Percentiles rank a stretch among this genome's conserved stretches.
These are phyloP conservation scores for Candida pseudoglaebosa DNA, from an alignment of 805 yeast genomes.

Conservation along the genomic window DNA sequence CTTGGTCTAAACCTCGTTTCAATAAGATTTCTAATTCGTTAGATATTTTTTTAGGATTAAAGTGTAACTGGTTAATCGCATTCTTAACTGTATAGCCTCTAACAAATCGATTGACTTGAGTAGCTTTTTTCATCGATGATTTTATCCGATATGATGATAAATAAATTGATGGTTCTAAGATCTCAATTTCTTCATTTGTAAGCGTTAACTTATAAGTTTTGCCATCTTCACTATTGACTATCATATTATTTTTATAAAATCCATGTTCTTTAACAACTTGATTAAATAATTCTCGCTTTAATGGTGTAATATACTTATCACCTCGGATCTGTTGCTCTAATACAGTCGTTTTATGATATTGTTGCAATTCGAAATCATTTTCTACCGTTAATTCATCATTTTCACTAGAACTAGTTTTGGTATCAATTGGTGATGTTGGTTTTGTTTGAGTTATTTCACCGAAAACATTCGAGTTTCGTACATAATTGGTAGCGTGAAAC, in stretches of 20 bases:
- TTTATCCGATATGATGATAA: constrained; percentile 77
- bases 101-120: constrained; percentile 70
- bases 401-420: not conserved
- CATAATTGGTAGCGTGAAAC: constrained; percentile 11
- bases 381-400: constrained; percentile 20
- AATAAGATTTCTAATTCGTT: constrained; percentile 75
- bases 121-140: constrained; percentile 86
- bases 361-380: constrained; percentile 41
- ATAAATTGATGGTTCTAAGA: constrained; percentile 85
- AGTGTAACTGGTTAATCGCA: constrained; percentile 92
- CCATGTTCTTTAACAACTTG: constrained; percentile 59
- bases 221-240: constrained; percentile 41
- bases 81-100: constrained; percentile 64
- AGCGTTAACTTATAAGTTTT: constrained; percentile 53
- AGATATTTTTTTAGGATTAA: constrained; percentile 73
- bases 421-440: not conserved
- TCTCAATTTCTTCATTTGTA: constrained; percentile 62
- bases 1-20: constrained; percentile 67
- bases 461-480: constrained; percentile 18
- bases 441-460: constrained; percentile 29
- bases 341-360: constrained; percentile 45
- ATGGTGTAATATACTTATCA: constrained; percentile 64
- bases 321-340: constrained; percentile 38
- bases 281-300: constrained; percentile 63
- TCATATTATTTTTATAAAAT: constrained; percentile 62